Conservation (phyloP, 2,329 filamentous ascomycete genomes). For the Ophiostoma pallidulum region DNA sequence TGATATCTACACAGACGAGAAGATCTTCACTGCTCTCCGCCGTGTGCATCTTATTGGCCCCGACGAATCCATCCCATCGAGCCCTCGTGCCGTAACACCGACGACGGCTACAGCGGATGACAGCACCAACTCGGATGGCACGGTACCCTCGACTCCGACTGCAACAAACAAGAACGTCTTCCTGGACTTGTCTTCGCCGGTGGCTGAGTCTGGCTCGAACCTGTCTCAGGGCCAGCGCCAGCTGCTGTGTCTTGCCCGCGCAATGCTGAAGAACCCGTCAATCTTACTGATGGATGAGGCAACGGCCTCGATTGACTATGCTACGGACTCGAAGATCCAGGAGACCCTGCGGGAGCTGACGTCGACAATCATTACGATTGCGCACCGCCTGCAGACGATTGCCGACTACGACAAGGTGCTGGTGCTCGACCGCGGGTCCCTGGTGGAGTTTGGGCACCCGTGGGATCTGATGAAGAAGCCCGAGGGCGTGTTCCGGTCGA, state of each 20-base stretch:
- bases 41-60: conserved; percentile 77
- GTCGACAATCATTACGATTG: conserved; percentile 93
- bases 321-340: conserved; percentile 91
- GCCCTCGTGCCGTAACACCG: conserved; percentile 10
- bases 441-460: conserved; percentile 87
- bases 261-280: conserved; percentile 80
- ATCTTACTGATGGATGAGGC: conserved; percentile 99
- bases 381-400: conserved; percentile 90
- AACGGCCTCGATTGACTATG: conserved; percentile 94
- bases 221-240: conserved; percentile 94
- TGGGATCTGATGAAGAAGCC: conserved; percentile 67
- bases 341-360: conserved; percentile 89
- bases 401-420: conserved; percentile 97
- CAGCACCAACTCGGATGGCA: conserved; percentile 16
- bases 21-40: conserved; percentile 78
- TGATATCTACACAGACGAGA: conserved; percentile 74
- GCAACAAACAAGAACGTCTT: conserved; percentile 91
- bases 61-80: conserved; percentile 33
- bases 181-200: conserved; percentile 70
- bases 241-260: conserved; percentile 84
- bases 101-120: conserved; percentile 18
- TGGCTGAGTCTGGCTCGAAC: conserved; percentile 87
- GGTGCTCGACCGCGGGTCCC: conserved; percentile 78
- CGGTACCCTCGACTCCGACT: conserved; percentile 22
- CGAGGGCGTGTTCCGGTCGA: conserved; percentile 52